Conservation (phyloP, 2,329 filamentous ascomycete species). For the Trichoderma sp. region DNA sequence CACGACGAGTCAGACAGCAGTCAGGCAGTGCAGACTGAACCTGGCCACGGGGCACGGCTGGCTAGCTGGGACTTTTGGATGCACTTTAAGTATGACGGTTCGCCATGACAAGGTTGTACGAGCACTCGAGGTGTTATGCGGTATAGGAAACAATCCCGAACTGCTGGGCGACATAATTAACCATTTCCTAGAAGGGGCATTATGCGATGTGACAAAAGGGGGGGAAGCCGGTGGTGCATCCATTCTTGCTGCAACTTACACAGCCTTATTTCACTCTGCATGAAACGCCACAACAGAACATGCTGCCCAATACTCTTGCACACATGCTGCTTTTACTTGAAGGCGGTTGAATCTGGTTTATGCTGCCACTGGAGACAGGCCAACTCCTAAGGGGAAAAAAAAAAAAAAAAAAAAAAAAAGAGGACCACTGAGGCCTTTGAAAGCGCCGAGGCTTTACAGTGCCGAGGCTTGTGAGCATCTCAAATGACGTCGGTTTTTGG, state of each 20-base stretch:
- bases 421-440: not conserved
- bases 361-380: not conserved
- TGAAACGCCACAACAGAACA: not conserved
- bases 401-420: not conserved
- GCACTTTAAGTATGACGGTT: not conserved
- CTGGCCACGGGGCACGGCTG: not conserved
- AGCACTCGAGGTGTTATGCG: not conserved
- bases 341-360: not conserved
- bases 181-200: not conserved
- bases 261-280: constrained; percentile 7
- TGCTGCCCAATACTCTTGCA: not conserved
- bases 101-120: not conserved
- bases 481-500: constrained; percentile 4
- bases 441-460: not conserved
- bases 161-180: not conserved
- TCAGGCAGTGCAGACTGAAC: constrained; percentile 1
- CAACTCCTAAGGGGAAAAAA: not conserved
- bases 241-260: not conserved
- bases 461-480: constrained; percentile 5
- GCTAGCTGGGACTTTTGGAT: not conserved
- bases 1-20: constrained; percentile 2
- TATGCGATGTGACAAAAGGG: not conserved
- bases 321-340: not conserved
- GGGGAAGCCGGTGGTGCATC: not conserved
- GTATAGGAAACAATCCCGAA: not conserved